Percentiles rank a stretch among this genome's conserved stretches.
phyloP scores from a whole-genome alignment of 176 grass and related monocot genomes.

The Aegilops tauschii region DNA sequence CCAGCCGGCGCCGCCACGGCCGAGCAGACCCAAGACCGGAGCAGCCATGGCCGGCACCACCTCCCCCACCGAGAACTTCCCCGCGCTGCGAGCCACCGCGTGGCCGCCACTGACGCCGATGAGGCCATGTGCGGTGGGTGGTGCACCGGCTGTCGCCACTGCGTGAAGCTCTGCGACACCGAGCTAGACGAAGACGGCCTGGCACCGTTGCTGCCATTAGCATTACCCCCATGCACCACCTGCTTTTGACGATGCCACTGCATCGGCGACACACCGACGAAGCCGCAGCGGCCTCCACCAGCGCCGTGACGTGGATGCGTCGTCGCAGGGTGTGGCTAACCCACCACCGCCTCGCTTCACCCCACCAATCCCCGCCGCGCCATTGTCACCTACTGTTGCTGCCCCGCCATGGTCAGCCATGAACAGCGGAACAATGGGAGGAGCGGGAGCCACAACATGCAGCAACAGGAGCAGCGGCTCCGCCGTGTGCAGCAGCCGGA shows the following conservation, averaged over 20 bases:
- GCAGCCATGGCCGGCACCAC: too few relatives aligned
- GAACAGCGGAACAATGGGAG: too few relatives aligned
- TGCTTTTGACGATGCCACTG: background rate
- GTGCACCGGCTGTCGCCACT: constrained; percentile 69
- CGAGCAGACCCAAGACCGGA: too few relatives aligned
- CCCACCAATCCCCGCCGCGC: too few relatives aligned
- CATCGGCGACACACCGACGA: background rate
- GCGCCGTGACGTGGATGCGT: constrained; percentile 20
- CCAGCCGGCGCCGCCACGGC: too few relatives aligned
- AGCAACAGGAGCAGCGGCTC: too few relatives aligned
- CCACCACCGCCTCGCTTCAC: background rate
- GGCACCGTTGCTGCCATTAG: background rate
- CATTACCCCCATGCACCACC: background rate
- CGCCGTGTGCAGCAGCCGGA: too few relatives aligned
- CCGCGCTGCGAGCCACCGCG: too few relatives aligned
- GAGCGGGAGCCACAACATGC: too few relatives aligned
- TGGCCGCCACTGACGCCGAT: background rate
- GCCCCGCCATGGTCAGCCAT: too few relatives aligned
- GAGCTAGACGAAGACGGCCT: constrained; percentile 53
- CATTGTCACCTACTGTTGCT: too few relatives aligned
- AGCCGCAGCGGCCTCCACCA: background rate
- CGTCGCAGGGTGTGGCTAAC: background rate
- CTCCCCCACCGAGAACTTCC: too few relatives aligned
- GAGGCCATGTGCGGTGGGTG: constrained; percentile 43
- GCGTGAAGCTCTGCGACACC: constrained; percentile 78